phyloP scores from a whole-genome alignment of 306 rosid species.

The Boehmeria nivea region DNA sequence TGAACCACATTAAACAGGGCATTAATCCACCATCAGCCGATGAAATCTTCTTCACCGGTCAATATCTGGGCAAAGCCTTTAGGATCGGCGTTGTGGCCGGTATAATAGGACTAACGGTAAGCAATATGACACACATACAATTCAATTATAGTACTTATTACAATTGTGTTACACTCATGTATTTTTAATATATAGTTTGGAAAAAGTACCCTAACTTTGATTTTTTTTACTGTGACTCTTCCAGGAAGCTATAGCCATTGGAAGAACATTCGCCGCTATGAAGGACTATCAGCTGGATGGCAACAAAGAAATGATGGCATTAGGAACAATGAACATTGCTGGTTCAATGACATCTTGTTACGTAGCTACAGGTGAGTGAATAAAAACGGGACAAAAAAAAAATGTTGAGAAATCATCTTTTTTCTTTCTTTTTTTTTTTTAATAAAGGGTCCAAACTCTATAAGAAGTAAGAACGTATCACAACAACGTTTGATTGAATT shows the following conservation, averaged over 20 bases:
- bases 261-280: slow-evolving; percentile 80
- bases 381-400: too few species aligned
- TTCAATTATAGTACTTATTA: too few species aligned
- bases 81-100: slow-evolving; percentile 62
- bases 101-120: slow-evolving; percentile 72
- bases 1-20: slow-evolving; percentile 42
- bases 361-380: slow-evolving; percentile 60
- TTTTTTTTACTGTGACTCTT: not conserved
- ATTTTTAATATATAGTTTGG: too few species aligned
- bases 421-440: too few species aligned
- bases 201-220: not conserved
- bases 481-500: too few species aligned
- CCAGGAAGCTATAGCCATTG: slow-evolving; percentile 92
- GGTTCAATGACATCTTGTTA: slow-evolving; percentile 87
- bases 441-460: too few species aligned
- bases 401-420: too few species aligned
- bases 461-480: too few species aligned
- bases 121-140: too few species aligned
- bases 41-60: slow-evolving; percentile 58
- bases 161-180: too few species aligned
- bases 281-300: slow-evolving; percentile 78
- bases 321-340: slow-evolving; percentile 77
- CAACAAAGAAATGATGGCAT: slow-evolving; percentile 89
- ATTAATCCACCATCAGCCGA: slow-evolving; percentile 57
- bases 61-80: slow-evolving; percentile 43